phyloP scores from a whole-genome alignment of 179 eudicot genomes.

The Heliamphora pulchella region DNA sequence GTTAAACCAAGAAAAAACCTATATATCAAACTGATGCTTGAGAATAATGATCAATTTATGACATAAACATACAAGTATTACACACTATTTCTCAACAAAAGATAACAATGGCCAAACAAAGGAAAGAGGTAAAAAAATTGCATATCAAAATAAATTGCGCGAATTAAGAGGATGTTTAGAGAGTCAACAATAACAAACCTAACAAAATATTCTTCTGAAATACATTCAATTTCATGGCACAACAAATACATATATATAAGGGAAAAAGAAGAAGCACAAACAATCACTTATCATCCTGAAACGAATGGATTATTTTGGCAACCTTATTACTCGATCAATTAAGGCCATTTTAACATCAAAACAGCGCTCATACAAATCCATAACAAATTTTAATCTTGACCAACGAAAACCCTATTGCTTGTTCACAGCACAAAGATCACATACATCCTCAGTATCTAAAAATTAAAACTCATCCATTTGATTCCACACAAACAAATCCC shows the following conservation, averaged over 20 bases:
- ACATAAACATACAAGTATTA: not conserved
- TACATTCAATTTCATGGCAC: not conserved
- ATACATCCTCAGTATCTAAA: not conserved
- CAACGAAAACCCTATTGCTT: not conserved
- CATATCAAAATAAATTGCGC: not conserved
- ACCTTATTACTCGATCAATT: no score
- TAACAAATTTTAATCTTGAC: not conserved
- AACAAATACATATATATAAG: not conserved
- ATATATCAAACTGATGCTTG: not conserved
- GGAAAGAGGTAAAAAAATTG: not conserved
- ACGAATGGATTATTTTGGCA: no score
- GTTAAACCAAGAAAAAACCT: not conserved
- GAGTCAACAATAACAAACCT: not conserved
- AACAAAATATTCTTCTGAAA: conserved; percentile 7
- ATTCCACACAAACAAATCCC: not conserved
- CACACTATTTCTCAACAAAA: not conserved
- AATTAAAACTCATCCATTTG: not conserved
- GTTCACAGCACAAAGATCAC: not conserved
- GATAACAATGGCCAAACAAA: not conserved
- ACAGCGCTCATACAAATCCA: not conserved
- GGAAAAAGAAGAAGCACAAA: not conserved
- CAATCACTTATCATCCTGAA: not conserved
- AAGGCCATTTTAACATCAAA: not conserved
- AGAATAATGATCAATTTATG: not conserved
- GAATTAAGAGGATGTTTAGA: not conserved